Percentiles rank a stretch among this genome's conserved stretches.
Conservation (phyloP, 352 stramenopile species). For the Aphanomyces euteiches region DNA sequence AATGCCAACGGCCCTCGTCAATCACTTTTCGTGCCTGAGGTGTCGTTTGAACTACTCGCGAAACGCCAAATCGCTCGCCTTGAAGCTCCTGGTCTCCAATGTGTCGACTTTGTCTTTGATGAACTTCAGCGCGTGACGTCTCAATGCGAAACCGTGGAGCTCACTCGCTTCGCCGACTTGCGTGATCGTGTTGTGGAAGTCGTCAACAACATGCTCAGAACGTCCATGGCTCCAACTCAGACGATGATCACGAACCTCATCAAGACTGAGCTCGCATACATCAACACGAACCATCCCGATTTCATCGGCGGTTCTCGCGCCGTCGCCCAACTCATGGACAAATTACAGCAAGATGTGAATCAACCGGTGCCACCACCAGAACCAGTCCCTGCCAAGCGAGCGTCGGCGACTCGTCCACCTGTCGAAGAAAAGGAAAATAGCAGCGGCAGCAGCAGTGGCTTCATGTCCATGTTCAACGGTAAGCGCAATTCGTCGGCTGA, state of each 20-base stretch:
- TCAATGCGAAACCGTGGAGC: slow-evolving; percentile 93
- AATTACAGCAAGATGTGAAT: slow-evolving; percentile 81
- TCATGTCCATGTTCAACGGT: slow-evolving; percentile 74
- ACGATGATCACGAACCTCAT: slow-evolving; percentile 98
- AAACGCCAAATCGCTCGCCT: slow-evolving; percentile 96
- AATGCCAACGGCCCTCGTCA: slow-evolving; percentile 97
- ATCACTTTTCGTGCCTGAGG: slow-evolving; percentile 98
- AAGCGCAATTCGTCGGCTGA: slow-evolving; percentile 43
- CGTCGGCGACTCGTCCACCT: slow-evolving; percentile 3
- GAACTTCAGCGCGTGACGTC: slow-evolving; percentile 95
- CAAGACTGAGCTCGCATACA: slow-evolving; percentile 98
- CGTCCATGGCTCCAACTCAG: slow-evolving; percentile 73
- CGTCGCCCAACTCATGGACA: slow-evolving; percentile 94
- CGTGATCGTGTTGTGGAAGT: slow-evolving; percentile 95
- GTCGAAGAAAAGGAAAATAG: slow-evolving; percentile 58
- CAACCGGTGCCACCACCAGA: background rate
- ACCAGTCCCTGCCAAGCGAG: slow-evolving; percentile 5
- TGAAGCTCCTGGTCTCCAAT: slow-evolving; percentile 94
- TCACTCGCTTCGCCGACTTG: slow-evolving; percentile 94
- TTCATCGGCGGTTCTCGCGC: slow-evolving; percentile 96
- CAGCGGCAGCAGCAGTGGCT: slow-evolving; percentile 56
- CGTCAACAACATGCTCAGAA: slow-evolving; percentile 85
- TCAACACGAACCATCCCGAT: slow-evolving; percentile 99
- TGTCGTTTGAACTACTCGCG: slow-evolving; percentile 98
- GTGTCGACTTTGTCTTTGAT: slow-evolving; percentile 98